Percentiles rank a stretch among this genome's conserved stretches.
phyloP scores from a whole-genome alignment of 768 basidiomycete genomes.

The Candolleomyces efflorescens region DNA sequence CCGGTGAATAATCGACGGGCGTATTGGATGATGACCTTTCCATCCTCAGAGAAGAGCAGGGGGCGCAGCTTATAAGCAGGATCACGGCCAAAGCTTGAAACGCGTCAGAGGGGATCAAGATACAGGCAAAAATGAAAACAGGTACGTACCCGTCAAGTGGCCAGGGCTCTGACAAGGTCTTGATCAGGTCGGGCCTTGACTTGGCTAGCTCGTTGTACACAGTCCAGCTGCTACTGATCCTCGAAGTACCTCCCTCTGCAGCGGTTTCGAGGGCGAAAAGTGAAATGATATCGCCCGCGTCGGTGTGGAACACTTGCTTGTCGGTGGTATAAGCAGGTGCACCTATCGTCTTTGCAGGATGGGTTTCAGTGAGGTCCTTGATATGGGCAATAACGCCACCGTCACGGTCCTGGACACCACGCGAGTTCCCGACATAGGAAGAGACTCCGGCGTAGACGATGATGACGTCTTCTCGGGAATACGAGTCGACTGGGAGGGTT shows the following conservation, averaged over 20 bases:
- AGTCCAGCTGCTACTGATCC: constrained; percentile 40
- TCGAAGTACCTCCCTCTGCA: constrained; percentile 40
- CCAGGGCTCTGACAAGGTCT: constrained; percentile 39
- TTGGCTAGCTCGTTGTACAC: constrained; percentile 47
- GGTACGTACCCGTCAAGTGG: constrained; percentile 31
- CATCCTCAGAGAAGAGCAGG: constrained; percentile 35
- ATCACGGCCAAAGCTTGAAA: constrained; percentile 31
- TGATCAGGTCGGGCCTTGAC: constrained; percentile 41
- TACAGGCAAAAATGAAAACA: neutral
- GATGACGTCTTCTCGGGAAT: constrained; percentile 34
- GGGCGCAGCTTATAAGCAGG: constrained; percentile 35
- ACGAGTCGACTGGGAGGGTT: constrained; percentile 39
- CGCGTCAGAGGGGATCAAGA: neutral
- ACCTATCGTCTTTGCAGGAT: constrained; percentile 26
- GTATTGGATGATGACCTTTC: constrained; percentile 41
- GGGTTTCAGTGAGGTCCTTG: constrained; percentile 39
- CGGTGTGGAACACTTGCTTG: constrained; percentile 50
- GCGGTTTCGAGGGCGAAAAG: constrained; percentile 39
- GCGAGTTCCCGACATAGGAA: constrained; percentile 15
- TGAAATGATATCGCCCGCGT: constrained; percentile 39
- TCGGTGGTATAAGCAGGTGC: constrained; percentile 46
- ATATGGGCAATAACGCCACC: constrained; percentile 42
- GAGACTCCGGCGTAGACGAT: constrained; percentile 39
- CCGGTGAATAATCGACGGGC: constrained; percentile 42
- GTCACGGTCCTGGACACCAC: constrained; percentile 19